Evolutionary conservation across 1,284 basidiomycete genomes (phyloP), one percentile per base, ranked within the genome.

Genomic region (Ceratobasidium theobromae): DNA sequence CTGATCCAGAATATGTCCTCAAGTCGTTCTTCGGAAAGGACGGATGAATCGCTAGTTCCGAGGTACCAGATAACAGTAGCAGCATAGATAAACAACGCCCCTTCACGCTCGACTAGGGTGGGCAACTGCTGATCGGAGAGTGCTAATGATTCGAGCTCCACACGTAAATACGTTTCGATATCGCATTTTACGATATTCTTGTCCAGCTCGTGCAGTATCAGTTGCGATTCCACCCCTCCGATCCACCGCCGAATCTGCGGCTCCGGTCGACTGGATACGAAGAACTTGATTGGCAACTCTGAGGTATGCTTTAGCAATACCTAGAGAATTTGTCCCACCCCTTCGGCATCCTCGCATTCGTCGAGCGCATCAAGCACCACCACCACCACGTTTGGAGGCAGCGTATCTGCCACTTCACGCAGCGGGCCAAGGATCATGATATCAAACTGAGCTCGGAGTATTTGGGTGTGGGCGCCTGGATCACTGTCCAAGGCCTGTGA

Each of bases 351-450:
- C 8, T 54, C 40, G 43, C 67, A 68, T 32, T 68, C 67, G 25
- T 68, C 67, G 2, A 68, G 53, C 0, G 67, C 67, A 28, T 68
- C 67, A 14, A 68, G 45, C 45, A 68, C 54, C 18, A 68, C 33
- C 2, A 68, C 28, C 2, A 58, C 28, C n/a, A 66, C 8, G 25
- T 41, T 21, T 8, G 23, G 1, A 4, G 52, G 43, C 9, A 27
- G 27, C 14, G 28, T 35, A 12, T 46, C 1, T 28, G 5, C 30
- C 32, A 33, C 33, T n/a, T 45, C 8, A 6, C 28, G 25, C 9
- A 65, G 33, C 3, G 67, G 67, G 6, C 32, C 27, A 14, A 55
- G 25, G 12, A 68, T 30, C 23, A 68, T 14, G 11, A 16, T 30
- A 25, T 65, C 28, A 25, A 69, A 53, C 38, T 69, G 68, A 6